Evolutionary conservation across 2,329 filamentous ascomycete species (phyloP).

Genomic region (Chrysoporthe austroafricana): DNA sequence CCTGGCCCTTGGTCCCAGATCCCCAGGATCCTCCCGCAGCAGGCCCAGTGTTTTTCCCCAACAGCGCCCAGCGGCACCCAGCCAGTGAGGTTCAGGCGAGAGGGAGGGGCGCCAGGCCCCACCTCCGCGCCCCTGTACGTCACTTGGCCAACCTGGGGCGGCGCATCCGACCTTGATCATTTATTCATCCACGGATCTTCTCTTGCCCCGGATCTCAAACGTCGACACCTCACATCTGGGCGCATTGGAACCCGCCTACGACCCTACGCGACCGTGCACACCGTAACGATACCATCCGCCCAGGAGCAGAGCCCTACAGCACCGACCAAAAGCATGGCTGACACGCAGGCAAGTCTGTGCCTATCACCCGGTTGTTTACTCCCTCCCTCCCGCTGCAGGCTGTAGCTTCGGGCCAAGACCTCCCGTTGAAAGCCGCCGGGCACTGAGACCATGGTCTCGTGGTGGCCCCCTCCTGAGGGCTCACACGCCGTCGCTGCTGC

Average conservation of each 20-base stretch:
- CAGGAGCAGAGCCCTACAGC: neutral
- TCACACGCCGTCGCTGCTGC: neutral
- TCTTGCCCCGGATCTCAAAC: neutral
- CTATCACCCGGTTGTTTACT: slow-evolving; percentile 12
- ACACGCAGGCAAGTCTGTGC: slow-evolving; percentile 25
- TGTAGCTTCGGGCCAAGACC: neutral
- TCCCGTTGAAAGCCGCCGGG: too few relatives aligned
- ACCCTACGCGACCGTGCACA: neutral
- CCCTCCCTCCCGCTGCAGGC: neutral
- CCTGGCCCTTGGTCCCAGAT: neutral
- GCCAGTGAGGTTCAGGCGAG: too few relatives aligned
- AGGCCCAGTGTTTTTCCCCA: neutral
- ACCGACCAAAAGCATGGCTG: slow-evolving; percentile 18
- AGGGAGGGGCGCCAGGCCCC: neutral
- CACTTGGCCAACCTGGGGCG: slow-evolving; percentile 26
- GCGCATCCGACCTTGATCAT: slow-evolving; percentile 12
- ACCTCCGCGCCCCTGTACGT: slow-evolving; percentile 14
- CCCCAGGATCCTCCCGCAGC: neutral
- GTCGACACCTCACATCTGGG: slow-evolving; percentile 9
- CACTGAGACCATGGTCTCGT: neutral
- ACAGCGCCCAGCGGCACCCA: neutral
- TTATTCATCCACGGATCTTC: neutral
- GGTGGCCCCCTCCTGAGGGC: neutral
- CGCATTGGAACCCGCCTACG: neutral
- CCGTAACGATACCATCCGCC: neutral